phyloP scores from a whole-genome alignment of 306 rosid species.

The Fragaria vesca region DNA sequence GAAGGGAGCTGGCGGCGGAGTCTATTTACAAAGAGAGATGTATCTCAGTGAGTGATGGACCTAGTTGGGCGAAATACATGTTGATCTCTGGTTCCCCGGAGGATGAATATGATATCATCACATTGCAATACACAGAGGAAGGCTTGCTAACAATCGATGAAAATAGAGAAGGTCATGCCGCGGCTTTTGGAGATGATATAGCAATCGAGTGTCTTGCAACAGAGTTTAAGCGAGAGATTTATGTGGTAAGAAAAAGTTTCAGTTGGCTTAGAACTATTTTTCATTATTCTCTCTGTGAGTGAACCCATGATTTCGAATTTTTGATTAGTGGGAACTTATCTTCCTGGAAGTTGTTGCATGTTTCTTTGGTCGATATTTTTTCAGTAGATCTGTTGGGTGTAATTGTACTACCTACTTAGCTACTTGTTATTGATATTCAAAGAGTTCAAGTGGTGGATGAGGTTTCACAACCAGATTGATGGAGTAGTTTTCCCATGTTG shows the following conservation, averaged over 20 bases:
- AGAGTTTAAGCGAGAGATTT: slow-evolving; percentile 89
- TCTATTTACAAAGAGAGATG: slow-evolving; percentile 95
- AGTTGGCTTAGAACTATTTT: slow-evolving; percentile 8
- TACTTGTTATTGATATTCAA: not conserved
- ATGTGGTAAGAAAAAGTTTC: slow-evolving; percentile 63
- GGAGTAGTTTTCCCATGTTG: not conserved
- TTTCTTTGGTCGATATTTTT: not conserved
- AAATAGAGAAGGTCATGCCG: slow-evolving; percentile 86
- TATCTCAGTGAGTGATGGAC: slow-evolving; percentile 67
- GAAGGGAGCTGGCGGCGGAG: slow-evolving; percentile 90
- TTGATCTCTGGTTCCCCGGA: slow-evolving; percentile 77
- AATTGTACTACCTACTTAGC: not conserved
- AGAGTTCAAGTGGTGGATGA: not conserved
- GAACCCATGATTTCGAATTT: not conserved
- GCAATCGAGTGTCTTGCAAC: slow-evolving; percentile 99
- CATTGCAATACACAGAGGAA: slow-evolving; percentile 93
- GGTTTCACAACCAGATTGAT: not conserved
- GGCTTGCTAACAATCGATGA: slow-evolving; percentile 85
- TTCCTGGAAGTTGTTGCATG: not conserved
- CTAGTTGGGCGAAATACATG: slow-evolving; percentile 97
- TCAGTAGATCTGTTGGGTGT: not conserved
- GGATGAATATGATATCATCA: slow-evolving; percentile 88
- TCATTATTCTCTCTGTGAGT: not conserved
- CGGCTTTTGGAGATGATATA: slow-evolving; percentile 96
- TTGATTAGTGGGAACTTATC: not conserved